A percentile compares a stretch with the other conserved stretches of the same genome.
These are phyloP conservation scores for Neolentinus lepideus DNA, from an alignment of 1,284 basidiomycete species.

Conservation along the genomic window DNA sequence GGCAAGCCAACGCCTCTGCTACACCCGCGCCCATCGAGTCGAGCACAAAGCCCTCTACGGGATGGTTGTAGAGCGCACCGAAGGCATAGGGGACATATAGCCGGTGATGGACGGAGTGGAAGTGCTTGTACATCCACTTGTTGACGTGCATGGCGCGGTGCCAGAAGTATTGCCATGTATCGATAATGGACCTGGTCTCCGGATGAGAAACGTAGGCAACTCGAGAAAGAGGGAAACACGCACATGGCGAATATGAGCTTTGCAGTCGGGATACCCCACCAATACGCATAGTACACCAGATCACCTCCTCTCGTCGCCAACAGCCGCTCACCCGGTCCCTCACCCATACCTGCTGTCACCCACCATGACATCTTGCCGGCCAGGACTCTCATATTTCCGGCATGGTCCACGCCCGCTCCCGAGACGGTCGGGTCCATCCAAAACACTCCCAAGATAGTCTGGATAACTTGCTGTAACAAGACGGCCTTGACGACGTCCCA, in stretches of 20 bases:
- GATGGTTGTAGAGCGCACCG: constrained; percentile 97
- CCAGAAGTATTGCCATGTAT: constrained; percentile 98
- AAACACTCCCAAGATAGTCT: constrained; percentile 70
- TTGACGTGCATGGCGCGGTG: constrained; percentile 92
- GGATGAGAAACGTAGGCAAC: constrained; percentile 6
- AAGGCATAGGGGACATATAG: constrained; percentile 97
- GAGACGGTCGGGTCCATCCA: constrained; percentile 56
- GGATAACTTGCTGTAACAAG: constrained; percentile 78
- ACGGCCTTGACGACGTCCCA: constrained; percentile 74
- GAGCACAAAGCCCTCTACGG: constrained; percentile 88
- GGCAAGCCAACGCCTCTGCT: constrained; percentile 63
- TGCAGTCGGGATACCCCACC: constrained; percentile 84
- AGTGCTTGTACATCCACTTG: constrained; percentile 85
- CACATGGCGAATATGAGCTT: constrained; percentile 85
- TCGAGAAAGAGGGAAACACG: constrained; percentile 29
- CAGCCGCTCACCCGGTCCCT: constrained; percentile 15
- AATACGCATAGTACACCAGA: constrained; percentile 73
- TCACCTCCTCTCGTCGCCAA: constrained; percentile 40
- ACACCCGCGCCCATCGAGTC: constrained; percentile 81
- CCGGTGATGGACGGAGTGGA: constrained; percentile 95
- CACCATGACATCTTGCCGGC: constrained; percentile 34
- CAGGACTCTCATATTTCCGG: constrained; percentile 34
- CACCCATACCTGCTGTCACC: constrained; percentile 33
- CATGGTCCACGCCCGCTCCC: constrained; percentile 42
- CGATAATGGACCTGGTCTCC: constrained; percentile 76